These are phyloP conservation scores for Hypoxylon intermedium DNA, from an alignment of 495 filamentous ascomycete species.

Conservation along the genomic window DNA sequence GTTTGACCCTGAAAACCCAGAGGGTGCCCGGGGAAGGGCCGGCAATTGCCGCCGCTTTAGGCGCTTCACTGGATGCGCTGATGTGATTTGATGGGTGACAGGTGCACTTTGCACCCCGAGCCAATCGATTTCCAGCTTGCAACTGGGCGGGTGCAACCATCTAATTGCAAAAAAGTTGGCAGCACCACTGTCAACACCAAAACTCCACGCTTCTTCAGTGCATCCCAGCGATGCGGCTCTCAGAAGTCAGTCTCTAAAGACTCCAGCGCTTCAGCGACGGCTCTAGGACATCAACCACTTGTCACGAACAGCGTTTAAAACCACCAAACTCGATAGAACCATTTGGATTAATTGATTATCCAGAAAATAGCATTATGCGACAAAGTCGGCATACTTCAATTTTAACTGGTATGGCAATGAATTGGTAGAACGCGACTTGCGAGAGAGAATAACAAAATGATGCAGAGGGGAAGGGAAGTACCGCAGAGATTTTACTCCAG, in stretches of 20 bases:
- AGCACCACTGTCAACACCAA: constrained; percentile 31
- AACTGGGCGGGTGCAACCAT: constrained; percentile 42
- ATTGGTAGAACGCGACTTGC: constrained; percentile 28
- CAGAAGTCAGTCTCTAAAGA: constrained; percentile 34
- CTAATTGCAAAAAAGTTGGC: constrained; percentile 19
- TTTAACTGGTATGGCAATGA: not conserved
- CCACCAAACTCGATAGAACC: constrained; percentile 3
- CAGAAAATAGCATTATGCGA: constrained; percentile 3
- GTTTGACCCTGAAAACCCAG: constrained; percentile 46
- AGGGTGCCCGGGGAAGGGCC: constrained; percentile 23
- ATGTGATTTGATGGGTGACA: constrained; percentile 36
- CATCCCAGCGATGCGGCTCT: constrained; percentile 21
- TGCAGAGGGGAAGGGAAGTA: constrained; percentile 24
- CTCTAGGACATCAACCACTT: constrained; percentile 1
- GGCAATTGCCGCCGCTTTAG: constrained; percentile 45
- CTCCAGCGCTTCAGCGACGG: constrained; percentile 1
- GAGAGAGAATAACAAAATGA: constrained; percentile 25
- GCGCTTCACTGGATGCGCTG: constrained; percentile 32
- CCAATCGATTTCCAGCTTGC: constrained; percentile 39
- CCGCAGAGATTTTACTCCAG: constrained; percentile 21
- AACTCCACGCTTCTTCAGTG: constrained; percentile 19
- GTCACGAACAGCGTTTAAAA: constrained; percentile 13
- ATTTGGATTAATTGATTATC: not conserved
- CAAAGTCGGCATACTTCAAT: not conserved
- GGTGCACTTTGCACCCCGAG: constrained; percentile 27